These are phyloP conservation scores for Diplocarpon mali DNA, from an alignment of 2,329 filamentous ascomycete genomes.

Conservation along the genomic window DNA sequence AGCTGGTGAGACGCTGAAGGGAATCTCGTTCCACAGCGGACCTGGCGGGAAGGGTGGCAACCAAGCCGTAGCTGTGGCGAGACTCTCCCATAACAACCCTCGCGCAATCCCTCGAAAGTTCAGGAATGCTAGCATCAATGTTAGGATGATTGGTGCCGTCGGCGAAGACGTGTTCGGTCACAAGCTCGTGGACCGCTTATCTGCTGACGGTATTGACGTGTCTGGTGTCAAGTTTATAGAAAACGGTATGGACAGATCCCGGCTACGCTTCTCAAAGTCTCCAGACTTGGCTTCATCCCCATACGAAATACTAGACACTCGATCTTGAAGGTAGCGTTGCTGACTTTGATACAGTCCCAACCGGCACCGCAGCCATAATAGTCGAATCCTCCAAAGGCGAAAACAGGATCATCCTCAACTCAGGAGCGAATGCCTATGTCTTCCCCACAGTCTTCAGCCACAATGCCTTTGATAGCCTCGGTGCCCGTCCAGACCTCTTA, in stretches of 20 bases:
- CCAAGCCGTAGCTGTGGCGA: conserved; percentile 47
- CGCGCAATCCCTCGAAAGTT: conserved; percentile 2
- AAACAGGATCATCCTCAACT: conserved; percentile 65
- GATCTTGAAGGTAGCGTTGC: too few relatives aligned
- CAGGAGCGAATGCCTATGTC: conserved; percentile 55
- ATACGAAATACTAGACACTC: too few relatives aligned
- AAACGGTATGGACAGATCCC: too few relatives aligned
- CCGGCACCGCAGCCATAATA: conserved; percentile 64
- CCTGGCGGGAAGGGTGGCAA: conserved; percentile 93
- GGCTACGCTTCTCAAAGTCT: too few relatives aligned
- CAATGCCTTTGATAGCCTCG: conserved; percentile 21
- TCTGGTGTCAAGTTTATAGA: conserved; percentile 34
- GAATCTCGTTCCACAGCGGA: conserved; percentile 65
- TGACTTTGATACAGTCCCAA: conserved; percentile 24
- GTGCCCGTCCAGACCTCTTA: conserved; percentile 47
- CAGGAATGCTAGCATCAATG: conserved; percentile 15
- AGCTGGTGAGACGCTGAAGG: conserved; percentile 79
- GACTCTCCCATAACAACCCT: conserved; percentile 53
- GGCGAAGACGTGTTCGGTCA: conserved; percentile 57
- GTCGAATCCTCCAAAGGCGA: conserved; percentile 55
- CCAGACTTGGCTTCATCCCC: too few relatives aligned
- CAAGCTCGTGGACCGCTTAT: conserved; percentile 46
- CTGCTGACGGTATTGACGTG: conserved; percentile 50
- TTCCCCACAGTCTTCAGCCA: conserved; percentile 30
- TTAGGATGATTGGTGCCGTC: conserved; percentile 66